Base-by-base conservation (phyloP, 2,329 filamentous ascomycete genomes). In the Thyridium curvatum region DNA sequence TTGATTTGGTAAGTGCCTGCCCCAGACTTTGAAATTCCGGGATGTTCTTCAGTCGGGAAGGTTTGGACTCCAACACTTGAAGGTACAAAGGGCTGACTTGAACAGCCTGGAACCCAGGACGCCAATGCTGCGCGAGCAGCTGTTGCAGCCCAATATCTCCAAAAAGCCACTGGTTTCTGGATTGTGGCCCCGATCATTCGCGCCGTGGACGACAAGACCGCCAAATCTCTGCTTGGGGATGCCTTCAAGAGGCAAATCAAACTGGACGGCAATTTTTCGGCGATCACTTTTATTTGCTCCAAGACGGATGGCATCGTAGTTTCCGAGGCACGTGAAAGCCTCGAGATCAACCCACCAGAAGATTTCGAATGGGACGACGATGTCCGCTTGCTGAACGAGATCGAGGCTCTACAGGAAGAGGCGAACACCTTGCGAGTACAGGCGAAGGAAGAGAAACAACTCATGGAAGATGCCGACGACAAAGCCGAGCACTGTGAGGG, bases 111-210 rank as follows among this genome's bases (percentile, higher is more conserved):
- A 32, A 64, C 76, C 1, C 68, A 75, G 12, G 78, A 82, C 47
- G 69, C 69, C 1, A 82, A 82, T 49, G 68, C 72, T 4, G 78
- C 78, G 30, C 67, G 77, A 38, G 67, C 71, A 35, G 68, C 73
- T 3, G 69, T 82, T 17, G 75, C 78, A 2, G 64, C 68, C 32
- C 63, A 64, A 1, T 83, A 83, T 46, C 70, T 81, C 57, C 73
- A 81, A 49, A 64, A 73, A 43, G 82, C 77, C 45, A 72, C 70
- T 3, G 67, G 71, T 3, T 52, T 82, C 0, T 82, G 74, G 74
- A 73, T 82, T 37, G 71, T 80, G n/a, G 74, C 77, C 2, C 74
- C 75, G 0, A 82, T 83, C 41, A 74, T 64, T 29, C 61, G 78
- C 12, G 74, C 74, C 2, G 74, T 82, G 2, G 72, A 80, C 43